Base-by-base conservation (phyloP, 148 eudicot genomes). In the Amaranthus cruentus region DNA sequence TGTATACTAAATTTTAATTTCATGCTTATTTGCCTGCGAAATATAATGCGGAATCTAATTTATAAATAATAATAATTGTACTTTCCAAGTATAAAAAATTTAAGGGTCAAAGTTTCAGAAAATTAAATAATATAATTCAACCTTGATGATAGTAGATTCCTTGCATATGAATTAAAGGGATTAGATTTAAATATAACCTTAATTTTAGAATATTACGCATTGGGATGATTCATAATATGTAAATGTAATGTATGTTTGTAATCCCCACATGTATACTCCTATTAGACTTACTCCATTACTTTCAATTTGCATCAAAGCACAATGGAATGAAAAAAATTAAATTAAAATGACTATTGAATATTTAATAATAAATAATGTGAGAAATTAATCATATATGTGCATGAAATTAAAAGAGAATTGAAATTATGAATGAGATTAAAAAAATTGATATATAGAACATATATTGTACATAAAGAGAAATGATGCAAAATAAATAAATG, bases 241-340 rank as follows among this genome's bases (percentile, higher is more conserved):
- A 70, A 6, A 62, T 28, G 62, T 21, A 43, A 49, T 47, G 48
- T 71, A 65, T 64, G 43, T 64, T 77, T 72, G 71, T 48, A 55
- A 71, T 71, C 71, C 59, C 66, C 71, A 50, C 56, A 8, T 44
- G 68, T 21, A 71, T 71, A 43, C 0, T 12, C 7, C 3, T 6
- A 70, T 6, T 12, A 43, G 44, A 56, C 7, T 12, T 28, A 28
- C 1, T 28, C 38, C 38, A 28, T 28, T 28, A 28, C 38, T 28
- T 28, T 28, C 1, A 28, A 28, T 28, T 28, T 28, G 38, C 38
- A 28, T 28, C 18, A 18, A 18, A 18, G 38, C 38, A 28, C 38
- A 28, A 28, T 28, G 38, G 38, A 28, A 28, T 28, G 38, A 2
- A 28, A 2, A 28, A 28, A 18, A 18, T 18, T 18, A 28, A 18